Evolutionary conservation across 2,329 filamentous ascomycete species (phyloP).

Genomic region (Paracamarosporium sp.): DNA sequence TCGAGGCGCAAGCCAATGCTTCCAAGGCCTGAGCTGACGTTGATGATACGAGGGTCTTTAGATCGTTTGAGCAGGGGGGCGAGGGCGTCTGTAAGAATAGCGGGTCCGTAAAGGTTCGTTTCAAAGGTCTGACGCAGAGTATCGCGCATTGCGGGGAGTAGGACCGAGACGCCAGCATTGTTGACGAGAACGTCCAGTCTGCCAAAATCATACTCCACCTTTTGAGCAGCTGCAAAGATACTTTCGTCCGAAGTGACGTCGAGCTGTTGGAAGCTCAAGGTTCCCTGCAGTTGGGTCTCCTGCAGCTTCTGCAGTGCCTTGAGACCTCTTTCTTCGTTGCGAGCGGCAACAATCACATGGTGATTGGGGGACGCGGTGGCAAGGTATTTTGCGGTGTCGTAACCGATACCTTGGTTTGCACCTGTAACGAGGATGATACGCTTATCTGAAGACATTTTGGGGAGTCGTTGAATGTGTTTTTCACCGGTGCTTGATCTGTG

Average conservation of each 20-base stretch:
- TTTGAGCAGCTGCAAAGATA: slow-evolving; percentile 55
- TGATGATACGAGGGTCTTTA: too few species aligned
- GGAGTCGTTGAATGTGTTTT: too few species aligned
- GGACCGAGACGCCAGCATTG: too few species aligned
- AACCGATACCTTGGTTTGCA: slow-evolving; percentile 67
- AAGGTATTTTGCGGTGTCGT: slow-evolving; percentile 63
- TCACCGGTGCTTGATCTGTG: too few species aligned
- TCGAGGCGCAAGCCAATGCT: too few species aligned
- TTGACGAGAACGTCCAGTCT: slow-evolving; percentile 62
- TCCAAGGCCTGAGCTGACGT: too few species aligned
- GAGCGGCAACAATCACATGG: slow-evolving; percentile 63
- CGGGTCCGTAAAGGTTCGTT: too few species aligned
- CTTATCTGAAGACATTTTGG: too few species aligned
- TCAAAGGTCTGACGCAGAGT: too few species aligned
- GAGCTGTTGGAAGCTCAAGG: slow-evolving; percentile 57
- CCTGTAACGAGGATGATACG: slow-evolving; percentile 68
- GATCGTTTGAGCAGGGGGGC: too few species aligned
- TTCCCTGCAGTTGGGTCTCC: slow-evolving; percentile 48
- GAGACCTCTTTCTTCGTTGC: slow-evolving; percentile 59
- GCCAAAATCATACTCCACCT: slow-evolving; percentile 51
- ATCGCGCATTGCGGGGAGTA: too few species aligned
- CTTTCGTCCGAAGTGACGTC: slow-evolving; percentile 63
- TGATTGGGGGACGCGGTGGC: slow-evolving; percentile 57
- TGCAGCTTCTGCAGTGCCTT: slow-evolving; percentile 53
- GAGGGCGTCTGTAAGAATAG: too few species aligned